These are phyloP conservation scores for Ophiostoma angusticollis DNA, from an alignment of 2,329 filamentous ascomycete genomes.

Conservation along the genomic window DNA sequence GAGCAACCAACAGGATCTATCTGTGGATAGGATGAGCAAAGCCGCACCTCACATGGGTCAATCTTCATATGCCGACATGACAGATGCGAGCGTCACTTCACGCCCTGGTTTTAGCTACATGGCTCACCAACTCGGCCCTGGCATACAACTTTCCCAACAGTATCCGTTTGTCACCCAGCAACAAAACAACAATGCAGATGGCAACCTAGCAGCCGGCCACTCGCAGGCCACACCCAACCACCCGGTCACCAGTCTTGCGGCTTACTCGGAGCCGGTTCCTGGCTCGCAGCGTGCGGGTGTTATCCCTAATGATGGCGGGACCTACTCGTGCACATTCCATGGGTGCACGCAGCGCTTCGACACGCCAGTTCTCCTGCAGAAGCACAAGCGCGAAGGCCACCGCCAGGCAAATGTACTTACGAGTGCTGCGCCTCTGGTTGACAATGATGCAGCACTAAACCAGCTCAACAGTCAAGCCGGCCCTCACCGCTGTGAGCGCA, in stretches of 20 bases:
- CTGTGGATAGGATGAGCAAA: slow-evolving; percentile 26
- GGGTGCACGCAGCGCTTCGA: slow-evolving; percentile 83
- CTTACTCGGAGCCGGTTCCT: slow-evolving; percentile 15
- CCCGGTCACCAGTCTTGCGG: slow-evolving; percentile 17
- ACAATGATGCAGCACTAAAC: slow-evolving; percentile 33
- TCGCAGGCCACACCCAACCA: slow-evolving; percentile 4
- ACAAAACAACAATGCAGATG: background rate
- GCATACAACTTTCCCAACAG: slow-evolving; percentile 34
- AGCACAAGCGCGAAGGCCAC: slow-evolving; percentile 91
- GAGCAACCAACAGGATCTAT: slow-evolving; percentile 32
- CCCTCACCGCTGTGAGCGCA: slow-evolving; percentile 82
- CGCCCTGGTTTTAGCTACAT: slow-evolving; percentile 20
- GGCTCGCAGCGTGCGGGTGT: slow-evolving; percentile 40
- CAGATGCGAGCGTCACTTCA: slow-evolving; percentile 13
- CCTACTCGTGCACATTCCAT: slow-evolving; percentile 93
- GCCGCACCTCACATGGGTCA: slow-evolving; percentile 16
- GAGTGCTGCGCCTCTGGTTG: slow-evolving; percentile 21
- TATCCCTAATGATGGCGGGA: slow-evolving; percentile 64
- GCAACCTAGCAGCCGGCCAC: background rate
- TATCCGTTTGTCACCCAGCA: slow-evolving; percentile 33
- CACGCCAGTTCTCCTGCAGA: slow-evolving; percentile 73
- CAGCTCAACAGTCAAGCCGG: slow-evolving; percentile 77
- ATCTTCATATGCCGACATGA: slow-evolving; percentile 14
- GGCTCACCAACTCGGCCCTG: slow-evolving; percentile 22
- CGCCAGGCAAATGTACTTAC: slow-evolving; percentile 52